Base-by-base conservation (phyloP, 2,329 filamentous ascomycete genomes). In the Botrytis pseudocinerea region DNA sequence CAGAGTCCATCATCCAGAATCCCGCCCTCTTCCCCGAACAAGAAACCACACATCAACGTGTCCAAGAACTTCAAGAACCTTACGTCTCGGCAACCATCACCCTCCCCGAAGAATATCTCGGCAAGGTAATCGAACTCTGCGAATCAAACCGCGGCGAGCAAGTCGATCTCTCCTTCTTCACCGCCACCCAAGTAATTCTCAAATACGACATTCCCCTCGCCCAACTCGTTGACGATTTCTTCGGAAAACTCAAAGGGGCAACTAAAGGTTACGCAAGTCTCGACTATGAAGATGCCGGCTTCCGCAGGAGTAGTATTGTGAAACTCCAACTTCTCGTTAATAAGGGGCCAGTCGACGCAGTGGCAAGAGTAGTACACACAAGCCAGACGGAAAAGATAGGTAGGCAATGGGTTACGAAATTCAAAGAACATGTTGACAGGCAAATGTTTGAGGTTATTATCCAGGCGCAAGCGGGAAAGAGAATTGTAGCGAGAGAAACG, bases 391-490 rank as follows among this genome's bases (percentile, higher is more conserved):
- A 95, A 44, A 87, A 93, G 28, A 85, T 98, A 8, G 96, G 94
- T 7, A 88, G 93, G 65, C 87, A 90, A 73, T 99, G 96, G 96
- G 95, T 98, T 9, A 90, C 89, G 59, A 97, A 97, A 82, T 98
- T 99, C 86, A 98, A 97, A 80, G 91, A 98, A 82, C 95, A 98
- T 79, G 95, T 99, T 32, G 93, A 97, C 79, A 87, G 96, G 28
- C 96, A 99, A 82, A 96, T 98, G 91, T 99, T 97, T 51, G 96
- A 99, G 84, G 90, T 99, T 35, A 86, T 98, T 72, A 98, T 99
- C 76, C 96, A 99, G 83, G 95, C 96, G 4, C 91, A 93, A 0
- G 92, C 93, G 0, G 95, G 95, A 5, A 90, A 89, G 77, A 89
- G 91, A 69, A 91, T 99, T 69, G 89, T 99, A 6, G 96, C 96